A percentile compares a stretch with the other conserved stretches of the same genome.
Conservation (phyloP, 2,329 filamentous ascomycete species). For the Pseudodiploospora longispora region DNA sequence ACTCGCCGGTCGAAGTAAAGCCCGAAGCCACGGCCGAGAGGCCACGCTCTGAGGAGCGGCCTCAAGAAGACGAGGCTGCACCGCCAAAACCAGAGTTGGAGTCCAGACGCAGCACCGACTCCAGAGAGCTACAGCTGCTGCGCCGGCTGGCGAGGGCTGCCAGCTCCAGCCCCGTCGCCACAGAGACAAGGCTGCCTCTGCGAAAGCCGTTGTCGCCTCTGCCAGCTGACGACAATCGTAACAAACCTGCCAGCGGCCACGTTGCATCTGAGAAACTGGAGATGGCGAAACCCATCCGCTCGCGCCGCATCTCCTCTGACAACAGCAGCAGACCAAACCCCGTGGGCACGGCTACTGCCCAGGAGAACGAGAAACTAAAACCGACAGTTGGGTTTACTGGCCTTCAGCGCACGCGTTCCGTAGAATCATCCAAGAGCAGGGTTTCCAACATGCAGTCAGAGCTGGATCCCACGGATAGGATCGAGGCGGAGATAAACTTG, state of each 20-base stretch:
- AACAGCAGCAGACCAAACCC: conserved; percentile 19
- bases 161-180: conserved; percentile 34
- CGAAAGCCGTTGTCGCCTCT: conserved; percentile 11
- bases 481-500: conserved; percentile 47
- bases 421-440: conserved; percentile 40
- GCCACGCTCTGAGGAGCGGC: not conserved
- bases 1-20: conserved; percentile 5
- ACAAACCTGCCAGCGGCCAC: not conserved
- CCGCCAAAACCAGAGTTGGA: not conserved
- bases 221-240: conserved; percentile 6
- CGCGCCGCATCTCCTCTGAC: conserved; percentile 15
- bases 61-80: not conserved
- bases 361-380: conserved; percentile 19
- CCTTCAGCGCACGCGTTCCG: conserved; percentile 30
- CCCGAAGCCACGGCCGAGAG: conserved; percentile 9
- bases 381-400: conserved; percentile 40
- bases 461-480: conserved; percentile 46
- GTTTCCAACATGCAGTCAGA: conserved; percentile 43
- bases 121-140: conserved; percentile 41
- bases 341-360: not conserved
- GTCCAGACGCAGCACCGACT: conserved; percentile 28
- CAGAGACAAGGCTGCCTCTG: conserved; percentile 15
- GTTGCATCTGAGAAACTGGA: conserved; percentile 10
- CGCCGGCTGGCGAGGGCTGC: conserved; percentile 40
- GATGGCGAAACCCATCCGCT: conserved; percentile 4